Conservation (phyloP, 2,329 filamentous ascomycete species). For the Aspergillus tanneri region DNA sequence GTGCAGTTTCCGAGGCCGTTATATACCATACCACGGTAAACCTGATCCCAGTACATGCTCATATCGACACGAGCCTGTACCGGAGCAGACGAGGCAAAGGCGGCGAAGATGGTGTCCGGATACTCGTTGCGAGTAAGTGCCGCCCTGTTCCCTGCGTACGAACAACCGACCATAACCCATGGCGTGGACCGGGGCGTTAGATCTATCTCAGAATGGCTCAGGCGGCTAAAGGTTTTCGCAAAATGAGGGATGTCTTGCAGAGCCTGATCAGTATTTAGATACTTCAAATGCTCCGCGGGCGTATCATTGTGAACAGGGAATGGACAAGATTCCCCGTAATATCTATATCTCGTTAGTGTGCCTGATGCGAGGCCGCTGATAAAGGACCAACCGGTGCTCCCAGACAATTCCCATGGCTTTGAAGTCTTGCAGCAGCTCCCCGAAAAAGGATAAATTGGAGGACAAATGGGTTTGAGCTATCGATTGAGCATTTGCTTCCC, state of each 20-base stretch:
- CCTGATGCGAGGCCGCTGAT: not conserved
- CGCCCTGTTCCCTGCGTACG: conserved; percentile 46
- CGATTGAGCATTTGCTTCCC: conserved; percentile 44
- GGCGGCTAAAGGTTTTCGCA: conserved; percentile 41
- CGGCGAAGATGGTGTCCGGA: conserved; percentile 43
- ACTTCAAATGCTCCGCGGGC: conserved; percentile 41
- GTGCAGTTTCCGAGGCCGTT: conserved; percentile 54
- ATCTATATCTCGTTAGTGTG: conserved; percentile 28
- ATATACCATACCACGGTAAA: conserved; percentile 49
- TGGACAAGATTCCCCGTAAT: conserved; percentile 45
- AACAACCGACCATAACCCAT: conserved; percentile 50
- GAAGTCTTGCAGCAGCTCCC: conserved; percentile 35
- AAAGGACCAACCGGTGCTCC: conserved; percentile 43
- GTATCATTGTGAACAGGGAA: conserved; percentile 38
- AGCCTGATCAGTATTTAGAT: conserved; percentile 45
- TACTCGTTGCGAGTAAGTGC: conserved; percentile 47
- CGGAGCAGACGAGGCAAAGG: conserved; percentile 44
- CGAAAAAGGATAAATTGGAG: conserved; percentile 28
- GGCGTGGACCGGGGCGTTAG: conserved; percentile 43
- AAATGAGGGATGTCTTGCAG: conserved; percentile 48
- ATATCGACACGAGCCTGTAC: conserved; percentile 52
- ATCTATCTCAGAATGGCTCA: conserved; percentile 32
- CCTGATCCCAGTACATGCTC: conserved; percentile 52
- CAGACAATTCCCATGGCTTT: conserved; percentile 42
- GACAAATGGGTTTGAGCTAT: conserved; percentile 9